phyloP scores from a whole-genome alignment of 805 yeast species.

The Saturnispora quitensis region DNA sequence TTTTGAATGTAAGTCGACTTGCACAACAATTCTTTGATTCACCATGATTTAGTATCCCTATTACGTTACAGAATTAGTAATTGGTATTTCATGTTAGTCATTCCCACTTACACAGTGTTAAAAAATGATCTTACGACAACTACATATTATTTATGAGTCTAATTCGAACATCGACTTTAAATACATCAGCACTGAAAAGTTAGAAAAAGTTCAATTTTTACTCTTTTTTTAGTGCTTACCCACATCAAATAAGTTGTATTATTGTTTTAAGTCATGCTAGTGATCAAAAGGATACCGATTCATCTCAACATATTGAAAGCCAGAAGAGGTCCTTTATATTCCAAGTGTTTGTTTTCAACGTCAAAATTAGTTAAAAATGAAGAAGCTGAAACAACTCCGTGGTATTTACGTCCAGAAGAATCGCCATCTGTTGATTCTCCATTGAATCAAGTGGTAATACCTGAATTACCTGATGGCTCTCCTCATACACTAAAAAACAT shows the following conservation, averaged over 20 bases:
- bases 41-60: no score
- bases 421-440: constrained; percentile 22
- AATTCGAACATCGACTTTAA: no score
- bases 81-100: no score
- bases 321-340: neutral
- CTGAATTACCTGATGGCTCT: constrained; percentile 48
- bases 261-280: neutral
- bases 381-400: constrained; percentile 16
- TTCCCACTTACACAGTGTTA: no score
- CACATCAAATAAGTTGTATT: neutral
- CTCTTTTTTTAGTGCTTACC: neutral
- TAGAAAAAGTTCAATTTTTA: no score
- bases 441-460: constrained; percentile 30
- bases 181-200: no score
- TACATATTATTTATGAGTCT: no score
- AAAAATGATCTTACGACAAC: no score
- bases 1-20: no score
- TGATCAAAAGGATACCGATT: neutral
- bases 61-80: no score
- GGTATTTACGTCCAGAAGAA: constrained; percentile 29
- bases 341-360: neutral
- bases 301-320: neutral
- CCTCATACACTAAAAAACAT: constrained; percentile 45
- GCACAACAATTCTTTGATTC: no score
- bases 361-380: neutral